Conservation (phyloP, 148 eudicot genomes). For the Amaranthus cruentus region DNA sequence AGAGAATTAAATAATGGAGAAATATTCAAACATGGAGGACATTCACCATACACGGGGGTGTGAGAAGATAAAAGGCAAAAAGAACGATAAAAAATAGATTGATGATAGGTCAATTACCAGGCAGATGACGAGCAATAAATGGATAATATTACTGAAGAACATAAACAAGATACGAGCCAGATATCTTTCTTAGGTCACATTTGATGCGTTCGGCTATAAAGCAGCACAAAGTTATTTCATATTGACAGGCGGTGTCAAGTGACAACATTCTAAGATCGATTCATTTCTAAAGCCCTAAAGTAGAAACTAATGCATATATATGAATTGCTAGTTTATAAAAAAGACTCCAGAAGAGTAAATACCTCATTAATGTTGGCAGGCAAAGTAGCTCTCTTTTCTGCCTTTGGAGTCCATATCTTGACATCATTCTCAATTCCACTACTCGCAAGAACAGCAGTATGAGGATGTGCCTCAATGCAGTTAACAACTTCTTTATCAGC, state of each 20-base stretch:
- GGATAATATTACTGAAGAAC: background rate
- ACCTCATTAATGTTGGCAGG: conserved; percentile 71
- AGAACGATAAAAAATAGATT: background rate
- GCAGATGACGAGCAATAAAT: background rate
- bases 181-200: background rate
- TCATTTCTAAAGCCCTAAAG: background rate
- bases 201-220: background rate
- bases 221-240: background rate
- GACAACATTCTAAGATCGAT: background rate
- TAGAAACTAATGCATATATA: background rate
- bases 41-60: no score
- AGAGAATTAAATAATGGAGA: no score
- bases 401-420: conserved; percentile 84
- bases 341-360: conserved; percentile 12
- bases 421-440: conserved; percentile 80
- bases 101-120: background rate
- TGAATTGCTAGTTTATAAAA: background rate
- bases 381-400: conserved; percentile 58
- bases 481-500: conserved; percentile 81
- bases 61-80: background rate
- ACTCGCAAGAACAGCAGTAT: conserved; percentile 68
- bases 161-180: background rate
- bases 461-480: conserved; percentile 85
- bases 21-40: no score
- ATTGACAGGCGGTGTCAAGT: background rate